Base-by-base conservation (phyloP, 2,329 filamentous ascomycete genomes). In the Ophiocordyceps camponoti-leonardi region DNA sequence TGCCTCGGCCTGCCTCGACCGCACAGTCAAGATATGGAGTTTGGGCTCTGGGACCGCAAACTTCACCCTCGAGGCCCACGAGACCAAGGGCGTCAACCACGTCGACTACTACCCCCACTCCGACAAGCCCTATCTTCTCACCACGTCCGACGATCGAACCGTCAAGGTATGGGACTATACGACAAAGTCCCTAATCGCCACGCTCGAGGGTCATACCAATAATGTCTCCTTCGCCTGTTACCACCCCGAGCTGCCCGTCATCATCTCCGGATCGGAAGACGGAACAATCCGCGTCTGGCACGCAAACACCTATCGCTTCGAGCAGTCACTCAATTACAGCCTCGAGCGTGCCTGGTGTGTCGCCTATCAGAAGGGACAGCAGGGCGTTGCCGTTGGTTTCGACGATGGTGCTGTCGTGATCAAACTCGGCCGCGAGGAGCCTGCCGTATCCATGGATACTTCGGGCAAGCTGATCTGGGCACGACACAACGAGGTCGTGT, bases 81-180 rank as follows among this genome's bases (percentile, higher is more conserved):
- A 96, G 67, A 86, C 85, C 37, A 95, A 95, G 70, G 90, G 90
- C 56, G 92, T 98, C 51, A 98, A 98, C 67, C 86, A 94, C 59
- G 88, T 98, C 55, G 92, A 98, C 60, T 98, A 83, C 66, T 83
- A 83, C 57, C 79, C 79, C 12, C 78, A 81, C 57, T 79, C 77
- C 53, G 79, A 83, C 58, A 82, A 82, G 62, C 79, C 79, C 23
- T 96, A 98, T 59, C 80, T 98, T 42, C 80, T 98, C 51, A 98
- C 92, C 22, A 95, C 90, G 14, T 94, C 87, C 8, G 92, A 98
- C 61, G 92, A 96, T 64, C 80, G 86, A 56, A 96, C 90, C 1
- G 86, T 96, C 56, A 96, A 96, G 72, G 79, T 98, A 46, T 98
- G 92, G 90, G 92, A 98, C 61, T 96, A 98, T 70, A 96, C 90